Evolutionary conservation across 78 protist genomes (phyloP).

Genomic region (Protostelium mycophagum): DNA sequence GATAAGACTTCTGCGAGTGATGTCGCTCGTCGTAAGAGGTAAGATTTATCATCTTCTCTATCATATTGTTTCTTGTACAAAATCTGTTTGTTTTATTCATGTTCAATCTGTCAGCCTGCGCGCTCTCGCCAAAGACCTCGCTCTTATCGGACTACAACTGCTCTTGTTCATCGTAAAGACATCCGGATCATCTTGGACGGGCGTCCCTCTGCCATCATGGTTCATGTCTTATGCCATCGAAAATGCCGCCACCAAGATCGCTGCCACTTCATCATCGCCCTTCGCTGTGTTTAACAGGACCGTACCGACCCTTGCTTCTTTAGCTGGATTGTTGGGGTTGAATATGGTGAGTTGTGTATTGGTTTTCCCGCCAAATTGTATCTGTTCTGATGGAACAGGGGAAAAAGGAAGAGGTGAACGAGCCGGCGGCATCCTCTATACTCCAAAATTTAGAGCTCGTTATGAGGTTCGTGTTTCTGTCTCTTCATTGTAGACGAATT

Average conservation of each 20-base stretch:
- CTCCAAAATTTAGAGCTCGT: not conserved
- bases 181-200: not conserved
- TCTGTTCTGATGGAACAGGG: too few relatives aligned
- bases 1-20: not conserved
- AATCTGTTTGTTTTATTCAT: too few relatives aligned
- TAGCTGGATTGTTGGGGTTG: too few relatives aligned
- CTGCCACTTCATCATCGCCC: not conserved
- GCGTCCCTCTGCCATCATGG: not conserved
- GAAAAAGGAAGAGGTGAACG: too few relatives aligned
- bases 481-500: too few relatives aligned
- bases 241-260: not conserved
- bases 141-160: not conserved
- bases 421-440: not conserved
- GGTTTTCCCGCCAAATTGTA: too few relatives aligned
- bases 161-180: not conserved
- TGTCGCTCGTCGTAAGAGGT: not conserved
- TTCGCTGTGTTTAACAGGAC: not conserved
- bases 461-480: too few relatives aligned
- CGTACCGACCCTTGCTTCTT: not conserved
- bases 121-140: not conserved
- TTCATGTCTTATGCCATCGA: not conserved
- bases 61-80: too few relatives aligned
- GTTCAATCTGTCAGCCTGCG: not conserved
- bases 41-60: too few relatives aligned
- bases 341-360: too few relatives aligned